phyloP scores from a whole-genome alignment of 2,329 filamentous ascomycete genomes.

The Hypomyces perniciosus region DNA sequence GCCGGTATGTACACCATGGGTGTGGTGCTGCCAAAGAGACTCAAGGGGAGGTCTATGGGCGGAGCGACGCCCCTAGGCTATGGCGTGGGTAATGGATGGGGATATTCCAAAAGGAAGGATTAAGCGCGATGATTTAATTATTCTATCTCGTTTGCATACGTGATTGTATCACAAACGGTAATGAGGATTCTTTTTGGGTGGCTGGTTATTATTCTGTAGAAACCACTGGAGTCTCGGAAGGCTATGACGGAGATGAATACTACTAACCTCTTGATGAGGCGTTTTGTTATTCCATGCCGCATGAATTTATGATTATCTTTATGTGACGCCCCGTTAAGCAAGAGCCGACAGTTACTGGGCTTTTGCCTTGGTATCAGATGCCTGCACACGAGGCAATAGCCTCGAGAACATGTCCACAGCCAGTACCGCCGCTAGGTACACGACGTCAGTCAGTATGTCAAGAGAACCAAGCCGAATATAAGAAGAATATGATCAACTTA shows the following conservation, averaged over 20 bases:
- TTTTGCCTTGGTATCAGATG: conserved; percentile 33
- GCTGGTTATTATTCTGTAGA: too few species aligned
- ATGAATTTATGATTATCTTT: not conserved
- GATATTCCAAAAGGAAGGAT: conserved; percentile 48
- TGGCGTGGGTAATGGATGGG: conserved; percentile 56
- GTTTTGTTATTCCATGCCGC: too few species aligned
- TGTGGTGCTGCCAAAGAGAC: conserved; percentile 48
- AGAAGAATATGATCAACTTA: conserved; percentile 30
- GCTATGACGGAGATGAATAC: too few species aligned
- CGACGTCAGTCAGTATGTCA: not conserved
- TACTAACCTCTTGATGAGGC: too few species aligned
- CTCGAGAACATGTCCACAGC: conserved; percentile 50
- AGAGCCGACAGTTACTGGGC: conserved; percentile 7
- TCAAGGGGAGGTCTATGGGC: conserved; percentile 46
- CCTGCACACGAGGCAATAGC: conserved; percentile 39
- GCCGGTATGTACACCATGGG: conserved; percentile 57
- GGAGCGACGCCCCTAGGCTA: conserved; percentile 54
- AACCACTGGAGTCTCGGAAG: too few species aligned
- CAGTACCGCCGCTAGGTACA: conserved; percentile 39
- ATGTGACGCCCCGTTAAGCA: not conserved
- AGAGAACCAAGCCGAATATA: not conserved
- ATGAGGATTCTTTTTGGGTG: too few species aligned
- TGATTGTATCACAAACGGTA: not conserved
- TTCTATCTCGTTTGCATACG: not conserved
- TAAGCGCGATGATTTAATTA: not conserved